A percentile compares a stretch with the other conserved stretches of the same genome.
These are phyloP conservation scores for Aspergillus incahuasiensis DNA, from an alignment of 495 filamentous ascomycete species.

Conservation along the genomic window DNA sequence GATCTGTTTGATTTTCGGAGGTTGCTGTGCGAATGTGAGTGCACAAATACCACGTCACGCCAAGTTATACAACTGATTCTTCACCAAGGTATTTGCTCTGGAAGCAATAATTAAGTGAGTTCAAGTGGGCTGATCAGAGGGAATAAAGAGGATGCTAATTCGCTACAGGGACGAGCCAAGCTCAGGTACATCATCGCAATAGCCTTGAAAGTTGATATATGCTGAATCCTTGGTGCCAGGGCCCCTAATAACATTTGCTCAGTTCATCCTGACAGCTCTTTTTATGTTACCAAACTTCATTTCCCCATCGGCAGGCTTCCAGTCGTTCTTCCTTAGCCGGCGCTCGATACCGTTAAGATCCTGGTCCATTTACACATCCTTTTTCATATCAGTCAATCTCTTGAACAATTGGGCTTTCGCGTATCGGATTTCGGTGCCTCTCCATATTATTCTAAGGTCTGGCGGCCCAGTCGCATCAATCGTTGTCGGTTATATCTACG, in stretches of 20 bases:
- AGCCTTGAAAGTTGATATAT: not conserved
- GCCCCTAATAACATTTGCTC: slow-evolving; percentile 86
- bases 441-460: slow-evolving; percentile 94
- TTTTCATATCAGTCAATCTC: slow-evolving; percentile 89
- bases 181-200: slow-evolving; percentile 25
- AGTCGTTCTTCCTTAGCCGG: slow-evolving; percentile 63
- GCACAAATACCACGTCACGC: slow-evolving; percentile 6
- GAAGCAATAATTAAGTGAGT: slow-evolving; percentile 92
- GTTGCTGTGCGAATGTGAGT: slow-evolving; percentile 94
- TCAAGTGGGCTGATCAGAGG: not conserved
- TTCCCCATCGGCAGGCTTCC: slow-evolving; percentile 58
- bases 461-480: slow-evolving; percentile 95
- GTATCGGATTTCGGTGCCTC: slow-evolving; percentile 91
- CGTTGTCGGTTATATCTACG: slow-evolving; percentile 73
- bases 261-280: slow-evolving; percentile 80
- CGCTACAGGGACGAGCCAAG: slow-evolving; percentile 31
- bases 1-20: slow-evolving; percentile 88
- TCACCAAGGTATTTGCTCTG: slow-evolving; percentile 76
- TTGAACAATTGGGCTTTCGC: slow-evolving; percentile 98
- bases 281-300: slow-evolving; percentile 65
- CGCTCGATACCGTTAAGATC: slow-evolving; percentile 79
- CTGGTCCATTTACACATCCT: slow-evolving; percentile 82
- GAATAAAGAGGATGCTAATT: slow-evolving; percentile 49
- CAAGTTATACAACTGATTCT: slow-evolving; percentile 17
- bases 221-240: slow-evolving; percentile 41